These are phyloP conservation scores for Ogataea pilisensis DNA, from an alignment of 805 yeast species.

Conservation along the genomic window DNA sequence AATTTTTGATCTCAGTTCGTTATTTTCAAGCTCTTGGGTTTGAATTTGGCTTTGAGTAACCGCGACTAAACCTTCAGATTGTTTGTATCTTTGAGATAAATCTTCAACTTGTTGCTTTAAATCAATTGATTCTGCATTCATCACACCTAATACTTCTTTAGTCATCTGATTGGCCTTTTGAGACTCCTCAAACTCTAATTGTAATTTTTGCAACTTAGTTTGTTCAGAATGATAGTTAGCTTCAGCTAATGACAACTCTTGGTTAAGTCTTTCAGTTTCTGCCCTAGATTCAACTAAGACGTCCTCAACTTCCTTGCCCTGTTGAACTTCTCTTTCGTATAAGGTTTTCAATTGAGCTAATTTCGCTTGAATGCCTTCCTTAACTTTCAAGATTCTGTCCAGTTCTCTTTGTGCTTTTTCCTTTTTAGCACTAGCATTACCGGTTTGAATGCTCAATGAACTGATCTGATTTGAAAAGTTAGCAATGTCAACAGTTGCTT, in stretches of 20 bases:
- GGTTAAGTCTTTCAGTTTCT: slow-evolving; percentile 66
- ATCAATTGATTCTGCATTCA: slow-evolving; percentile 64
- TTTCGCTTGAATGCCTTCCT: slow-evolving; percentile 70
- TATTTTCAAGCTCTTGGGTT: slow-evolving; percentile 46
- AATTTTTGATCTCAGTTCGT: slow-evolving; percentile 30
- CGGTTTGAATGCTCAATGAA: slow-evolving; percentile 72
- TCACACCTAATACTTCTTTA: slow-evolving; percentile 62
- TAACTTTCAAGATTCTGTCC: slow-evolving; percentile 58
- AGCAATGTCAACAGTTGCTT: slow-evolving; percentile 81
- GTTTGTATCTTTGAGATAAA: slow-evolving; percentile 51
- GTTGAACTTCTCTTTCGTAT: slow-evolving; percentile 75
- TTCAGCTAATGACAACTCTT: slow-evolving; percentile 72
- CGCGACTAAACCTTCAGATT: slow-evolving; percentile 57
- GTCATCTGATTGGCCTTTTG: slow-evolving; percentile 62
- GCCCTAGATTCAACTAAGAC: slow-evolving; percentile 53
- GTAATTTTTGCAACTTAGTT: slow-evolving; percentile 56
- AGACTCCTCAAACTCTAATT: slow-evolving; percentile 56
- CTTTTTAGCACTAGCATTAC: slow-evolving; percentile 65
- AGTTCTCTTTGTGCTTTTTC: slow-evolving; percentile 74
- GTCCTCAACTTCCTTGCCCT: slow-evolving; percentile 68
- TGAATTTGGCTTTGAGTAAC: slow-evolving; percentile 70
- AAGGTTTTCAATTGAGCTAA: slow-evolving; percentile 60
- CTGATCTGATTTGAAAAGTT: slow-evolving; percentile 81
- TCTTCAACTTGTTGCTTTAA: slow-evolving; percentile 52
- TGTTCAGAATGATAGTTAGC: slow-evolving; percentile 73